Evolutionary conservation across 176 grass and related monocot genomes (phyloP).

Genomic region (Musa troglodytarum): DNA sequence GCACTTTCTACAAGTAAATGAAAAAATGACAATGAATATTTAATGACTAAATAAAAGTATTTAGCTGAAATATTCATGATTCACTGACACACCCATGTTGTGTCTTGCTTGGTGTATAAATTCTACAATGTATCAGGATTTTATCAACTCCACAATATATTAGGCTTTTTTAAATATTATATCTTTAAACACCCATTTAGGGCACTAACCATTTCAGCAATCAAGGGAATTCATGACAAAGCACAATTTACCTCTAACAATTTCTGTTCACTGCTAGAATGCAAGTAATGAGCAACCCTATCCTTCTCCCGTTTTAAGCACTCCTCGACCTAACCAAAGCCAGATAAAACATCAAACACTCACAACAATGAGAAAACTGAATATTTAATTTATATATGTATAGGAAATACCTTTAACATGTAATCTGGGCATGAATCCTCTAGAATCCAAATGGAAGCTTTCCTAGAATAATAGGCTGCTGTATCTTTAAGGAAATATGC

Average conservation of each 20-base stretch:
- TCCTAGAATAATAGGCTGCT: constrained; percentile 79
- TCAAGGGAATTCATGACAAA: not conserved
- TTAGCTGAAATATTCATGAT: not conserved
- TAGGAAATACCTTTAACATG: constrained; percentile 69
- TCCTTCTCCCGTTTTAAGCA: constrained; percentile 84
- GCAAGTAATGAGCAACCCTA: constrained; percentile 87
- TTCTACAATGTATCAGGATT: not conserved
- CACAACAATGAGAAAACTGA: not conserved
- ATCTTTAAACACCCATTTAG: not conserved
- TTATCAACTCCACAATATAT: no score
- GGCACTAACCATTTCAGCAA: not conserved
- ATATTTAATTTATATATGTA: not conserved
- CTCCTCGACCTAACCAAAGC: constrained; percentile 71
- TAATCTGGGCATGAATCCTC: constrained; percentile 97
- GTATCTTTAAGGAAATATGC: constrained; percentile 84
- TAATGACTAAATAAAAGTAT: not conserved
- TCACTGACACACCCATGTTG: not conserved
- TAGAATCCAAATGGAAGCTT: constrained; percentile 82
- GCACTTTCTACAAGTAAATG: constrained; percentile 56
- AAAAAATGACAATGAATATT: not conserved
- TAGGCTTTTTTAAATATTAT: no score
- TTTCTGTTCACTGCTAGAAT: constrained; percentile 85
- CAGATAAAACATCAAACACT: constrained; percentile 13
- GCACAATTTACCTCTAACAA: constrained; percentile 65
- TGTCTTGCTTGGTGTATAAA: not conserved